These are phyloP conservation scores for Mortierella sp. DNA, from an alignment of 371 early-diverging fungal genomes.

Conservation along the genomic window DNA sequence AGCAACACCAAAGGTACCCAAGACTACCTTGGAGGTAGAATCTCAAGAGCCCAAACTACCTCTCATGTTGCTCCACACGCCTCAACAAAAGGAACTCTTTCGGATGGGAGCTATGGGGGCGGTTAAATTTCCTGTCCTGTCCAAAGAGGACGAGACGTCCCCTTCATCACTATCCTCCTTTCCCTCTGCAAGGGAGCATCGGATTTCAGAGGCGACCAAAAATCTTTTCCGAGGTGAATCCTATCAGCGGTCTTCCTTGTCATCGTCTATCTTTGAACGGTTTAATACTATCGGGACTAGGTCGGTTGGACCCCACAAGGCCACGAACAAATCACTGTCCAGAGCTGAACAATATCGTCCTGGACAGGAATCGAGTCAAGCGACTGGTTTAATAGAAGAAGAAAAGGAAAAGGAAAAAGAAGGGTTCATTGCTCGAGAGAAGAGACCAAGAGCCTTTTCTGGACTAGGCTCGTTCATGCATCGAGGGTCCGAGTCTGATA, in stretches of 20 bases:
- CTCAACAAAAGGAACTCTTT: conserved; percentile 35
- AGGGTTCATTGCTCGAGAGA: background rate
- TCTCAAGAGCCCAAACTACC: conserved; percentile 12
- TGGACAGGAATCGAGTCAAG: no score
- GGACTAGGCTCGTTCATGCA: no score
- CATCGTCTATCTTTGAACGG: conserved; percentile 41
- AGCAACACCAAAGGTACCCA: conserved; percentile 37
- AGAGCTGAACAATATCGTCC: background rate
- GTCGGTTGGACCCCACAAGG: background rate
- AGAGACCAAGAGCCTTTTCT: background rate
- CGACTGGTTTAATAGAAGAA: no score
- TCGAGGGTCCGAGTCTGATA: no score
- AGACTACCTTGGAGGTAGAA: background rate
- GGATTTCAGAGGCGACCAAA: background rate
- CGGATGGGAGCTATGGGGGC: conserved; percentile 4
- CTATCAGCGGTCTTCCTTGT: conserved; percentile 4
- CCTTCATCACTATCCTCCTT: background rate
- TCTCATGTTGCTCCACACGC: conserved; percentile 47
- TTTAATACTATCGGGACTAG: conserved; percentile 9
- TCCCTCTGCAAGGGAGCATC: background rate
- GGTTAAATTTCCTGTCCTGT: background rate
- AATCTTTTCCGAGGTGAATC: no score
- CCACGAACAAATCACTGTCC: background rate
- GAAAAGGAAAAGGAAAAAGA: background rate
- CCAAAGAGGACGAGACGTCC: no score